phyloP scores from a whole-genome alignment of 2,329 filamentous ascomycete species.

The Atkinsonella hypoxylon region DNA sequence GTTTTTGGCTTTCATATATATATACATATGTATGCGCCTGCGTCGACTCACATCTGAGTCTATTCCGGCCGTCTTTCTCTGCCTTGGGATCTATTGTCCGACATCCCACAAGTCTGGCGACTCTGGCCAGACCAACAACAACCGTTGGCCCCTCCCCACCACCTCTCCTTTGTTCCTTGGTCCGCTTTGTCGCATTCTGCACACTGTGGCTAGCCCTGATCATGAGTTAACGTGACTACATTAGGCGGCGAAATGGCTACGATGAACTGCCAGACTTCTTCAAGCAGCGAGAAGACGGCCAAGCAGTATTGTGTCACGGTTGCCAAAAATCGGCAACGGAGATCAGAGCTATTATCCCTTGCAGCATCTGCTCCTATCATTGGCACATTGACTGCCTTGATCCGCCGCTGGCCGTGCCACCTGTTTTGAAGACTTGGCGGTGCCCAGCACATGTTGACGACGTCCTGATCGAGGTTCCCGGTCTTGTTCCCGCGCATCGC shows the following conservation, averaged over 20 bases:
- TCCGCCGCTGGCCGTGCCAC: conserved; percentile 69
- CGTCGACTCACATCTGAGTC: too few species aligned
- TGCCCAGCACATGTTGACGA: conserved; percentile 82
- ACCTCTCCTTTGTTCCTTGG: neutral
- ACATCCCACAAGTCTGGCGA: too few species aligned
- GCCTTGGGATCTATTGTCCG: too few species aligned
- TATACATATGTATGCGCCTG: too few species aligned
- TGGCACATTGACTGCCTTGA: conserved; percentile 94
- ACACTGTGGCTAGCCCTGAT: neutral
- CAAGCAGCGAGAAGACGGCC: conserved; percentile 62
- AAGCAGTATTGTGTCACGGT: conserved; percentile 62
- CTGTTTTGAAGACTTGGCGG: conserved; percentile 67
- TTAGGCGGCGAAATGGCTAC: conserved; percentile 39
- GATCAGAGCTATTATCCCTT: conserved; percentile 65
- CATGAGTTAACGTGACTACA: neutral
- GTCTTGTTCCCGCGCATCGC: conserved; percentile 47
- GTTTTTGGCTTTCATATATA: too few species aligned
- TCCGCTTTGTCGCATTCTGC: neutral
- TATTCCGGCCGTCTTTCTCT: neutral
- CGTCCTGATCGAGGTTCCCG: conserved; percentile 49
- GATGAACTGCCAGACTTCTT: conserved; percentile 56
- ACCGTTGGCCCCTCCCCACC: neutral
- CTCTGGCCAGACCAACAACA: neutral
- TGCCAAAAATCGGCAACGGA: conserved; percentile 56
- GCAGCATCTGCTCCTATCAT: conserved; percentile 66